Base-by-base conservation (phyloP, 352 stramenopile species). In the Pythium rishiriense region DNA sequence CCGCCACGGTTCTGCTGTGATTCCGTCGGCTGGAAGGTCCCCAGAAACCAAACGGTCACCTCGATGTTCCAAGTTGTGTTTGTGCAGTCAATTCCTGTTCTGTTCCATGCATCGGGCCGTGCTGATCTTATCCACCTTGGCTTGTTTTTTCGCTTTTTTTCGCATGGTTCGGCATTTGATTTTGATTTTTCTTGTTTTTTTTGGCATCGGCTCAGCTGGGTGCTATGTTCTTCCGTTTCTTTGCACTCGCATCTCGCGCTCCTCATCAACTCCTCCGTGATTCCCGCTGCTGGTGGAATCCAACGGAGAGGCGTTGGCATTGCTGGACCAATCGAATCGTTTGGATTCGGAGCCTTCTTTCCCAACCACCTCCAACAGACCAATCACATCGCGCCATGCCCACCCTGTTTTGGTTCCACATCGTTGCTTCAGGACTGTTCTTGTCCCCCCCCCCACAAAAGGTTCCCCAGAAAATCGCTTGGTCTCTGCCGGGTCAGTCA, bases 381-480 rank as follows among this genome's bases (percentile, higher is more conserved):
- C 56, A 64, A 64, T 64, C 43, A 48, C 6, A 56, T 26, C 1
- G 0, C 25, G 25, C 1, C 19, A 17, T 17, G 14, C 0, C 14
- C 15, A 64, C 56, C 56, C 4, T 49, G 45, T 64, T 64, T 64
- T 64, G 56, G n/a, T 22, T 41, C 7, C 12, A 24, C 7, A 24
- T 14, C 12, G 51, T 28, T 9, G 21, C 51, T 64, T 29, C 52
- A 31, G 9, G 19, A 45, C 29, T 26, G n/a, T 47, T 58, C 29
- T 56, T 46, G 50, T 33, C 43, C 54, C 26, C 21, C 49, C 31
- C 12, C 15, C 37, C 37, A 43, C 37, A n/a, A 12, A 8, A n/a
- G 14, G 35, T 66, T 66, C 59, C 59, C 60, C 50, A 66, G 59
- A 66, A 66, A 66, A 66, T 66, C 59, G 59, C 59, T 66, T 66